Percentiles rank a stretch among this genome's conserved stretches.
These are phyloP conservation scores for Candida arabinofermentans DNA, from an alignment of 805 yeast genomes.

Conservation along the genomic window DNA sequence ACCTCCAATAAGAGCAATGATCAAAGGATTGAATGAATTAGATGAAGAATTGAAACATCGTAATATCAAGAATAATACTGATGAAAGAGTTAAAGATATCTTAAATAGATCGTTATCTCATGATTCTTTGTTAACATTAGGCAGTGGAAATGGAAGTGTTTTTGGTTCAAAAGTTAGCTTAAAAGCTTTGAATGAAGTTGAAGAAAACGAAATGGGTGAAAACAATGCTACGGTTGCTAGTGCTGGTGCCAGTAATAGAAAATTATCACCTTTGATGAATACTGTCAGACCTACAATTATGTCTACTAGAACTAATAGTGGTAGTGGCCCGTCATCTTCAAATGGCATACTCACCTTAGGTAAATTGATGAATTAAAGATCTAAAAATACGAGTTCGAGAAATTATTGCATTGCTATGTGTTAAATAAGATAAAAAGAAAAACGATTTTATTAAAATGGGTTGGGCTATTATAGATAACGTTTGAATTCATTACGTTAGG, in stretches of 20 bases:
- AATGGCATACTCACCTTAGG: too few relatives aligned
- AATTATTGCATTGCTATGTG: background rate
- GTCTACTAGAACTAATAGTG: too few relatives aligned
- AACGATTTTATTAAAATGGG: too few relatives aligned
- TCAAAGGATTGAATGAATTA: slow-evolving; percentile 24
- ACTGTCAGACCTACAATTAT: too few relatives aligned
- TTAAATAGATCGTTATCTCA: slow-evolving; percentile 24
- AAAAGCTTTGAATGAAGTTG: background rate
- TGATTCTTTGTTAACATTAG: slow-evolving; percentile 18
- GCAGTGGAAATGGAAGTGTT: slow-evolving; percentile 4
- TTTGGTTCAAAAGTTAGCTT: slow-evolving; percentile 9
- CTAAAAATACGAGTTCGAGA: too few relatives aligned
- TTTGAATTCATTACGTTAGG: too few relatives aligned
- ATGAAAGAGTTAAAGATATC: slow-evolving; percentile 27
- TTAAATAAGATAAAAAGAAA: too few relatives aligned
- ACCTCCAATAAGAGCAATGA: slow-evolving; percentile 33
- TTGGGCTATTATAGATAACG: too few relatives aligned
- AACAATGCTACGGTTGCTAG: too few relatives aligned
- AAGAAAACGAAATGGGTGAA: background rate
- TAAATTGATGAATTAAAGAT: slow-evolving; percentile 13
- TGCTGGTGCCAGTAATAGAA: background rate
- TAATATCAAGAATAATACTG: slow-evolving; percentile 21
- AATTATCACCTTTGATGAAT: background rate
- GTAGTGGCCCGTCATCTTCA: too few relatives aligned
- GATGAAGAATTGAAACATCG: slow-evolving; percentile 24